Conservation (phyloP, 2,329 filamentous ascomycete genomes). For the Balansia obtecta region DNA sequence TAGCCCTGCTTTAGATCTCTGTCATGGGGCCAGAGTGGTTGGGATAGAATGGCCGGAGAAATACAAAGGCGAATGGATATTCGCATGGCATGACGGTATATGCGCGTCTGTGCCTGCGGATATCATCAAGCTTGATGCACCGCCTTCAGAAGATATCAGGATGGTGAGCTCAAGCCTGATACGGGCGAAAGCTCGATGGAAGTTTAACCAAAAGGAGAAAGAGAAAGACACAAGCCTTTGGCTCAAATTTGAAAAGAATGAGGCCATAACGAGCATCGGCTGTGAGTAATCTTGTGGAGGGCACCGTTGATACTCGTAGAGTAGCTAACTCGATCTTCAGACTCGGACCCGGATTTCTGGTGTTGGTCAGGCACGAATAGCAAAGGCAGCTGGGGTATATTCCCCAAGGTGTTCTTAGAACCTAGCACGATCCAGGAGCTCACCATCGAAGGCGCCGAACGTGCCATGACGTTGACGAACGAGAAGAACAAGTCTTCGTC, state of each 20-base stretch:
- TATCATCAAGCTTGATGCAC: constrained; percentile 33
- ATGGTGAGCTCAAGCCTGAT: constrained; percentile 34
- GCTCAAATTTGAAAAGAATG: constrained; percentile 53
- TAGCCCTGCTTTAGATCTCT: constrained; percentile 32
- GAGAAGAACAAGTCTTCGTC: constrained; percentile 23
- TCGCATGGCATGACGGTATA: constrained; percentile 43
- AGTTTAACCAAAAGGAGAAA: constrained; percentile 34
- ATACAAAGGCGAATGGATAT: constrained; percentile 43
- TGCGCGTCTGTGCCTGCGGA: constrained; percentile 38
- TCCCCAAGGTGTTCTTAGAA: constrained; percentile 38
- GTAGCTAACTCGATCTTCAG: constrained; percentile 14
- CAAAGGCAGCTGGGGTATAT: constrained; percentile 40
- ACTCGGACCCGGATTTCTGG: constrained; percentile 37
- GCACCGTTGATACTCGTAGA: neutral
- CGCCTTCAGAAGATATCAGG: constrained; percentile 32
- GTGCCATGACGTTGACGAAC: constrained; percentile 18
- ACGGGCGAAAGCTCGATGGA: constrained; percentile 39
- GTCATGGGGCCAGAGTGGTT: constrained; percentile 34
- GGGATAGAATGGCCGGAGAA: constrained; percentile 38
- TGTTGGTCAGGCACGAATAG: constrained; percentile 43
- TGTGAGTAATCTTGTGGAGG: constrained; percentile 28
- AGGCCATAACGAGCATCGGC: constrained; percentile 52
- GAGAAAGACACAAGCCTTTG: constrained; percentile 33
- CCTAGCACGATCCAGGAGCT: constrained; percentile 29
- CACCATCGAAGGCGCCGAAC: constrained; percentile 14